Conservation (phyloP, 2,329 filamentous ascomycete genomes). For the Exophiala oligosperma region DNA sequence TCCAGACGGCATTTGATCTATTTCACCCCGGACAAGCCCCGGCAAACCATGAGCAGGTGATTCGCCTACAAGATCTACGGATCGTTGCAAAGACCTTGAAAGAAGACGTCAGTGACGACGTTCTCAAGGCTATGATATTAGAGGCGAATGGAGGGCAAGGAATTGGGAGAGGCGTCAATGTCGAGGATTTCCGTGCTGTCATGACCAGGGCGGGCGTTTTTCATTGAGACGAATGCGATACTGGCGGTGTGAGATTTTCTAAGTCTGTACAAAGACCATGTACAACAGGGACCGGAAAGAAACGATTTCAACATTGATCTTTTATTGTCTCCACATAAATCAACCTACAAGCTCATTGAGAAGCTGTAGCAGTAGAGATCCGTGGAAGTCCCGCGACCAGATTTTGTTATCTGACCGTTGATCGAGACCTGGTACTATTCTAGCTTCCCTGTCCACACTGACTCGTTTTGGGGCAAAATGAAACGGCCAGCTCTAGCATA, state of each 20-base stretch:
- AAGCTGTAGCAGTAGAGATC: constrained; percentile 22
- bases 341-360: constrained; percentile 4
- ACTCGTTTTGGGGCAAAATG: constrained; percentile 54
- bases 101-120: constrained; percentile 78
- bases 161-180: constrained; percentile 67
- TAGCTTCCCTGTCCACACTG: constrained; percentile 73
- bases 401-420: constrained; percentile 10
- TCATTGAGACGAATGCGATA: constrained; percentile 47
- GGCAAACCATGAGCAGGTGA: constrained; percentile 53
- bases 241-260: neutral
- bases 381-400: constrained; percentile 23
- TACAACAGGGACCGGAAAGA: neutral
- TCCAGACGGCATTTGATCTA: constrained; percentile 77
- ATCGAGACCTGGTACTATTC: constrained; percentile 43
- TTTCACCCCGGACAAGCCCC: constrained; percentile 61
- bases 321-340: constrained; percentile 26
- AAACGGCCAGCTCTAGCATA: constrained; percentile 68
- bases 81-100: constrained; percentile 78
- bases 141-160: constrained; percentile 86
- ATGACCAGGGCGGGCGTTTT: constrained; percentile 84
- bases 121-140: constrained; percentile 89
- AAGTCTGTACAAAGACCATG: neutral
- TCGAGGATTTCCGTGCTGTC: constrained; percentile 81
- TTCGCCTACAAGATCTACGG: constrained; percentile 76
- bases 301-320: neutral